Conservation (phyloP, 176 grass and related monocot species). For the Raddia distichophylla region DNA sequence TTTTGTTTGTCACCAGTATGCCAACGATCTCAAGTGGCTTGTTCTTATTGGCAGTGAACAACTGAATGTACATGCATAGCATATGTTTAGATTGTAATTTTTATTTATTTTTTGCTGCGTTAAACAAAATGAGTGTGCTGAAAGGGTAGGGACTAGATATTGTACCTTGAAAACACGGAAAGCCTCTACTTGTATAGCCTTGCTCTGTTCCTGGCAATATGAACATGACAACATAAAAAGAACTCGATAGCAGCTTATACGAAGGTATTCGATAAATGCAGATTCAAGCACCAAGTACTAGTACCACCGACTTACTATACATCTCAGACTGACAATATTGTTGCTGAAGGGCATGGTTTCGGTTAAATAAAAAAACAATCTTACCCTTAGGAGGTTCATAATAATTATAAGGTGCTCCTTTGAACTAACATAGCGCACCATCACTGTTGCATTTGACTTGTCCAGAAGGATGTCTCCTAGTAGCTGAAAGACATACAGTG, state of each 20-base stretch:
- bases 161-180: constrained; percentile 72
- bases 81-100: neutral
- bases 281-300: neutral
- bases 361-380: neutral
- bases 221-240: neutral
- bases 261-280: neutral
- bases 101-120: too few relatives aligned
- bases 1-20: constrained; percentile 61
- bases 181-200: constrained; percentile 62
- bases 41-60: constrained; percentile 59
- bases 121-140: neutral
- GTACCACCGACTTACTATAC: neutral
- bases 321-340: neutral
- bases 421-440: constrained; percentile 59
- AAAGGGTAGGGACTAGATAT: neutral
- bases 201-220: constrained; percentile 57
- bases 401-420: constrained; percentile 64
- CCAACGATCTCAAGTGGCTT: constrained; percentile 55
- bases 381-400: constrained; percentile 79
- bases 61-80: constrained; percentile 19
- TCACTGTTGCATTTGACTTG: constrained; percentile 52
- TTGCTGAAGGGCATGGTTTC: neutral
- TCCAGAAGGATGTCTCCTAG: constrained; percentile 68
- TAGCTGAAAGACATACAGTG: constrained; percentile 47
- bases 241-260: neutral